Base-by-base conservation (phyloP, 202 grass and related monocot species). In the Schoenoplectus triqueter region DNA sequence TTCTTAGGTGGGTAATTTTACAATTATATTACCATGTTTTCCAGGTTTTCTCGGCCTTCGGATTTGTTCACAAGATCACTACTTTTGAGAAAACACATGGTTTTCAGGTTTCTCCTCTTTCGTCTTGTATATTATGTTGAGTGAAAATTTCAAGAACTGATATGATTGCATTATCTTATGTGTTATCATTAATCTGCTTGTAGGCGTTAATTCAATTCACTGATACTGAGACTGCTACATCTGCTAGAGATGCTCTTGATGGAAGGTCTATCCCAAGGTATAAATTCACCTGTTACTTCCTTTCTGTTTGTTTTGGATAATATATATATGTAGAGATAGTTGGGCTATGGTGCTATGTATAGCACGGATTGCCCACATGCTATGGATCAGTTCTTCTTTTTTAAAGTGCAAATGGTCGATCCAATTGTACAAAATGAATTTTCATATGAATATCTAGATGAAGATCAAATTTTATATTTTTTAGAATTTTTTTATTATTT, bases 31-130 rank as follows among this genome's bases (percentile, higher is more conserved):
- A 47, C 54, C 19, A 54, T 70, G 10, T 57, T 85, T 51, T 66
- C 10, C 86, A 96, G 93, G 93, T 96, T 82, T 96, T 96, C 87
- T 96, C 93, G 10, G 88, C 93, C 86, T 96, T 96, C 90, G 93
- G 93, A 61, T 96, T 91, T 88, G 93, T 96, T 88, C 91, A 96
- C 82, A 96, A 96, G 86, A 96, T 96, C 55, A 88, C 93, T 82
- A 96, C 93, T 63, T 96, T 96, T 86, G 93, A 91, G 87, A 96
- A 96, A 83, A 77, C 93, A 75, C 90, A 91, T 82, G 91, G 93
- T 63, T 91, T 91, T 88, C 93, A 96, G 93, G 93, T 95, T 17
- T 14, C 10, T 57, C 9, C 2, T 73, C 66, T 2, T 83, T 45
- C 75, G 51, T 22, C 73, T 84, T 79, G 15, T 56, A 10, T 64